phyloP scores from a whole-genome alignment of 345 rosid genomes.

The Geranium brycei region DNA sequence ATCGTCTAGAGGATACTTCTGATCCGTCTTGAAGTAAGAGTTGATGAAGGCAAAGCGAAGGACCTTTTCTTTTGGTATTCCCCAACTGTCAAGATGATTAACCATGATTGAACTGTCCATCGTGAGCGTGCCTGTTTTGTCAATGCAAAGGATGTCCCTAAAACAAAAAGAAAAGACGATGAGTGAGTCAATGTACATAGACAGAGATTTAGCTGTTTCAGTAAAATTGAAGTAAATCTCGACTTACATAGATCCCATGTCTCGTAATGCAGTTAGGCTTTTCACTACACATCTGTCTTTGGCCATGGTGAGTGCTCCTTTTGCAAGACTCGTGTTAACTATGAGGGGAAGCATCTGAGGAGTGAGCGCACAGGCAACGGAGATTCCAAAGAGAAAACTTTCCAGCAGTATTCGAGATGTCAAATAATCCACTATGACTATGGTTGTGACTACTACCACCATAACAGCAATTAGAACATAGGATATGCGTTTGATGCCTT shows the following conservation, averaged over 20 bases:
- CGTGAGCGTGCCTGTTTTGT: conserved; percentile 67
- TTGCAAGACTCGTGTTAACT: conserved; percentile 56
- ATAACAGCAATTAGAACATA: conserved; percentile 43
- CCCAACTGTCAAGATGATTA: conserved; percentile 46
- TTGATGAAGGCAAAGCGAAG: conserved; percentile 48
- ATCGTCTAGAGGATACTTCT: conserved; percentile 69
- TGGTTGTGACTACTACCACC: conserved; percentile 37
- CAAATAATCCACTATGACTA: conserved; percentile 23
- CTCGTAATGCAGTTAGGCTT: conserved; percentile 46
- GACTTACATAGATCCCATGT: conserved; percentile 68
- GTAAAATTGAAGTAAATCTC: too few relatives aligned
- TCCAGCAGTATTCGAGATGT: conserved; percentile 25
- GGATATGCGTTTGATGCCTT: conserved; percentile 40
- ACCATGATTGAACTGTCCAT: conserved; percentile 50
- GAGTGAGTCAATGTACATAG: too few relatives aligned
- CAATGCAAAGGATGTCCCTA: conserved; percentile 62
- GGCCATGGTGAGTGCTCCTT: conserved; percentile 75
- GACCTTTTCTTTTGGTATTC: conserved; percentile 34
- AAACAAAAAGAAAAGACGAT: too few relatives aligned
- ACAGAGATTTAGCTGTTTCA: too few relatives aligned
- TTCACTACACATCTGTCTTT: conserved; percentile 58
- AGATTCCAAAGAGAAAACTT: conserved; percentile 45
- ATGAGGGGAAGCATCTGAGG: conserved; percentile 76
- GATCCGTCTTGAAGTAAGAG: conserved; percentile 63
- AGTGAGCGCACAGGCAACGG: conserved; percentile 64